phyloP scores from a whole-genome alignment of 129 eudicot genomes.

The Chrysanthemum makinoi region DNA sequence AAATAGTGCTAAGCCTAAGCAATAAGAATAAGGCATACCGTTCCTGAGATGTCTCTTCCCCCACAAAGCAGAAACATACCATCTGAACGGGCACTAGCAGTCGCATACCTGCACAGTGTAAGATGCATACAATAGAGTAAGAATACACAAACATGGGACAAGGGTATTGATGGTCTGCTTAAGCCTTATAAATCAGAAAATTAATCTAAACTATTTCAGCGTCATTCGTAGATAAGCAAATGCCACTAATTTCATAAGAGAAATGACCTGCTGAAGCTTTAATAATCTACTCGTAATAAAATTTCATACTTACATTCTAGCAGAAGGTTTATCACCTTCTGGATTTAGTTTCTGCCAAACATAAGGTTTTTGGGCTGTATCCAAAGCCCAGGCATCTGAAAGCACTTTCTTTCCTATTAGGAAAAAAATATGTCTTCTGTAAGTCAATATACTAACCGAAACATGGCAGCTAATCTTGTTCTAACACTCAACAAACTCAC shows the following conservation, averaged over 20 bases:
- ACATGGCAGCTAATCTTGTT: conserved; percentile 1
- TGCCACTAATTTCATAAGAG: background rate
- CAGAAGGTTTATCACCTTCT: conserved; percentile 94
- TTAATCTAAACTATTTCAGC: conserved; percentile 12
- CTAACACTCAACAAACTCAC: conserved; percentile 41
- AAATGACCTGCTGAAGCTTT: background rate
- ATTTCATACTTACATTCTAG: conserved; percentile 76
- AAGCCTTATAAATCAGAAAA: background rate
- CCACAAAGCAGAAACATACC: conserved; percentile 99
- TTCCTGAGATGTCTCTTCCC: conserved; percentile 87
- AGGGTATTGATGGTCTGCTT: no score
- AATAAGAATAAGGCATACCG: conserved; percentile 47
- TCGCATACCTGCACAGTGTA: conserved; percentile 71
- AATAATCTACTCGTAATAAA: conserved; percentile 3
- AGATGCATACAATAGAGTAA: conserved; percentile 11
- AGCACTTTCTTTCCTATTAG: conserved; percentile 85
- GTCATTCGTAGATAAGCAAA: background rate
- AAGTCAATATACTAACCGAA: background rate
- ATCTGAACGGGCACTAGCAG: conserved; percentile 96
- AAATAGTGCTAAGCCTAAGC: background rate
- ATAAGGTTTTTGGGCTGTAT: conserved; percentile 96
- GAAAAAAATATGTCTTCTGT: background rate
- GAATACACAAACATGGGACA: no score
- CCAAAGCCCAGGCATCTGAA: conserved; percentile 97
- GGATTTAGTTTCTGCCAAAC: conserved; percentile 92